Percentiles rank a stretch among this genome's conserved stretches.
These are phyloP conservation scores for Penicillium simplicissimum DNA, from an alignment of 495 filamentous ascomycete genomes.

Conservation along the genomic window DNA sequence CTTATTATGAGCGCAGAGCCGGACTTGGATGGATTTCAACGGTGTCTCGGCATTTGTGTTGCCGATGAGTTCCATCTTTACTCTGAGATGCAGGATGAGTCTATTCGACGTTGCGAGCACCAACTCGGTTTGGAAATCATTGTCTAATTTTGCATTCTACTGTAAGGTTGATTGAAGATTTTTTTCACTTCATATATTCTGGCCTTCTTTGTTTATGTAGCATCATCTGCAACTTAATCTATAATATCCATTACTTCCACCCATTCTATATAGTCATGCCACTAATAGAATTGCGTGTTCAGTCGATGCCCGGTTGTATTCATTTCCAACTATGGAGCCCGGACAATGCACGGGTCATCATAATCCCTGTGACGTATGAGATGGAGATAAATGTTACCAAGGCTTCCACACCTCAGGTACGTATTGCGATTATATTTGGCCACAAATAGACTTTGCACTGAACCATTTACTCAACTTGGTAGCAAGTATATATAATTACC, in stretches of 20 bases:
- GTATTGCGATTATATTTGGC: not conserved
- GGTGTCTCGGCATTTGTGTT: constrained; percentile 21
- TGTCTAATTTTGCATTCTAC: not conserved
- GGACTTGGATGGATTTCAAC: constrained; percentile 37
- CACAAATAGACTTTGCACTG: not conserved
- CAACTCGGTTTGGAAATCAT: constrained; percentile 23
- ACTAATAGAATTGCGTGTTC: not conserved
- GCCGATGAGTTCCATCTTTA: constrained; percentile 37
- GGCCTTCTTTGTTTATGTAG: not conserved
- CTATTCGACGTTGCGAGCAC: constrained; percentile 24
- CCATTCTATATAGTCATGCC: not conserved
- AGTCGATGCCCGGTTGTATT: not conserved
- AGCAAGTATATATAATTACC: not conserved
- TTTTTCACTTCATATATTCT: not conserved
- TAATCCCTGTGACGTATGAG: not conserved
- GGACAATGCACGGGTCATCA: not conserved
- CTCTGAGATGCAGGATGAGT: constrained; percentile 29
- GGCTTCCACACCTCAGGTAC: not conserved
- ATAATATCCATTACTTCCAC: not conserved
- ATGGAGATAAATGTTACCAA: not conserved
- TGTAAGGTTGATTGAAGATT: not conserved
- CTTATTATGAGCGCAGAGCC: constrained; percentile 35
- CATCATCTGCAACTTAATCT: not conserved
- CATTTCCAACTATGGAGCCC: not conserved
- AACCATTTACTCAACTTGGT: not conserved